Evolutionary conservation across 306 rosid species (phyloP).

Genomic region (Quercus engelmannii): DNA sequence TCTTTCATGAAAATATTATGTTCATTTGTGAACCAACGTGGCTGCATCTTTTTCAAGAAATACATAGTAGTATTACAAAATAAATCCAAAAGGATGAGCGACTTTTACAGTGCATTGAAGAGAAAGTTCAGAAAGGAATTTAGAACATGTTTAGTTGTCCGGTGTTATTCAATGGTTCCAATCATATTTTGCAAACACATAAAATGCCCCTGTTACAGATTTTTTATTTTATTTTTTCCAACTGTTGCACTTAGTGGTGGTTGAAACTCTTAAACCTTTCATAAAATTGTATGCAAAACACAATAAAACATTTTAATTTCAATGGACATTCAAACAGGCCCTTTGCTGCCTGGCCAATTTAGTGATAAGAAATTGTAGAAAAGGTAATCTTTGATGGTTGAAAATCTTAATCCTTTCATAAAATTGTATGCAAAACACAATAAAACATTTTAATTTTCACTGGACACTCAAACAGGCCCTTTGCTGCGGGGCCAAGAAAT

Average conservation of each 20-base stretch:
- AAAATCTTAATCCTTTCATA: background rate
- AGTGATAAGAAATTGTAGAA: too few relatives aligned
- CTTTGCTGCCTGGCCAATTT: too few relatives aligned
- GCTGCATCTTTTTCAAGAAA: constrained; percentile 11
- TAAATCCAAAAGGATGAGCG: background rate
- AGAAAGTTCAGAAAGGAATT: background rate
- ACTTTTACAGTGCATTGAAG: background rate
- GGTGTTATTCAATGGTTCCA: background rate
- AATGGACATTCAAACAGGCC: too few relatives aligned
- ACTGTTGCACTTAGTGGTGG: too few relatives aligned
- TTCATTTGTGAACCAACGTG: background rate
- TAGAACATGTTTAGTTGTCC: background rate
- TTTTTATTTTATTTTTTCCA: background rate
- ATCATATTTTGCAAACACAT: background rate
- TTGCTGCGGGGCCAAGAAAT: background rate
- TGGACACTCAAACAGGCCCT: background rate
- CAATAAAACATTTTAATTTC: too few relatives aligned
- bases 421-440: background rate
- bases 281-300: too few relatives aligned
- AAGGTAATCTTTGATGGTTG: background rate
- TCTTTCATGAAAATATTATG: constrained; percentile 8
- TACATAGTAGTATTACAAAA: background rate
- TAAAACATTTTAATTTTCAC: background rate
- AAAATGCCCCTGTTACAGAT: background rate
- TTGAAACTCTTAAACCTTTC: too few relatives aligned